These are phyloP conservation scores for Suhomyces bolitotheri DNA, from an alignment of 1,139 yeast species.

Conservation along the genomic window DNA sequence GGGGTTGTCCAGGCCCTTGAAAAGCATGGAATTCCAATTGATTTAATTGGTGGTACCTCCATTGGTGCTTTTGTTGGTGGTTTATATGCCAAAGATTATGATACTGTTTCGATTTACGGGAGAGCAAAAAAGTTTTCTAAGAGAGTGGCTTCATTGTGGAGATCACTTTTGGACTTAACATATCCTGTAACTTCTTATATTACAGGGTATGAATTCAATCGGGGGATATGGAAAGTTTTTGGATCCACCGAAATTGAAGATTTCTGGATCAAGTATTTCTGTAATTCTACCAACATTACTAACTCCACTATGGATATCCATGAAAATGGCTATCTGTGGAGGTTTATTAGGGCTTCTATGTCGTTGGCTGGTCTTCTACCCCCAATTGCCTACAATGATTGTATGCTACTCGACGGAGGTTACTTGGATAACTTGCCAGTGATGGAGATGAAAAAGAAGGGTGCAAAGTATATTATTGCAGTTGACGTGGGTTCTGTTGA, in stretches of 20 bases:
- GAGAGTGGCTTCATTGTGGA: constrained; percentile 83
- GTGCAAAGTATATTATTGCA: constrained; percentile 86
- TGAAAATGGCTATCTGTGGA: constrained; percentile 90
- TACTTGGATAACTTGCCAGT: constrained; percentile 94
- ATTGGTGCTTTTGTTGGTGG: constrained; percentile 97
- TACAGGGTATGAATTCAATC: constrained; percentile 94
- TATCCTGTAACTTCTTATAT: constrained; percentile 93
- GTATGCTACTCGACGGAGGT: constrained; percentile 94
- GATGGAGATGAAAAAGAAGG: constrained; percentile 82
- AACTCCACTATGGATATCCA: constrained; percentile 95
- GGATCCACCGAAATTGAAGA: constrained; percentile 94
- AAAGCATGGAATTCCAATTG: constrained; percentile 90
- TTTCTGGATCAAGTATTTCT: constrained; percentile 86
- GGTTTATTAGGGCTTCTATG: constrained; percentile 95
- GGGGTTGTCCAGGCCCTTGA: constrained; percentile 94
- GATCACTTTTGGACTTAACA: constrained; percentile 79
- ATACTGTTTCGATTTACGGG: constrained; percentile 86
- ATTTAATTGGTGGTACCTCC: constrained; percentile 93
- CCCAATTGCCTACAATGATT: constrained; percentile 84
- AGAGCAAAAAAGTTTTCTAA: constrained; percentile 84
- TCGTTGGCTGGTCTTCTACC: constrained; percentile 93
- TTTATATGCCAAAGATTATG: constrained; percentile 87
- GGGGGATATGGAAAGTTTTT: constrained; percentile 95
- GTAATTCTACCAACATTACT: constrained; percentile 95
- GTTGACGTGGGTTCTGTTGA: constrained; percentile 98